Evolutionary conservation across 352 stramenopile genomes (phyloP).

Genomic region (Thraustotheca clavata): DNA sequence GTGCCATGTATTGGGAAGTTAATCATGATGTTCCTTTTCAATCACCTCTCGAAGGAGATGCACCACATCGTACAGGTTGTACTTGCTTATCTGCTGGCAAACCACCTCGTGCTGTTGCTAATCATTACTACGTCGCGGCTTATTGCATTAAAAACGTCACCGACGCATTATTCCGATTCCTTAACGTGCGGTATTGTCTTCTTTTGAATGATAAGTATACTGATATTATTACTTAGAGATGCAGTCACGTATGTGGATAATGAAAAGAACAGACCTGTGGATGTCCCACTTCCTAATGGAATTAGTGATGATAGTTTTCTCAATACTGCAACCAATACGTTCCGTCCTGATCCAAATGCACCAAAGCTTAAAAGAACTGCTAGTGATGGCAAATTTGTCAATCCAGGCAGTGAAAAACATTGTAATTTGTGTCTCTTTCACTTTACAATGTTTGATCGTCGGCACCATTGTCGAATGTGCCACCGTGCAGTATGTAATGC

Average conservation of each 20-base stretch:
- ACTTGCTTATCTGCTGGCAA: constrained; percentile 70
- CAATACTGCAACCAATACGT: constrained; percentile 18
- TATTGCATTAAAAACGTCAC: constrained; percentile 86
- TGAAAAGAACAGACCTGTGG: constrained; percentile 43
- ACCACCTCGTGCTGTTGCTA: constrained; percentile 55
- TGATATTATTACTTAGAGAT: constrained; percentile 26
- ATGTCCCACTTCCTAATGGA: constrained; percentile 42
- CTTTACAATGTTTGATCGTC: constrained; percentile 84
- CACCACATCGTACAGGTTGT: constrained; percentile 71
- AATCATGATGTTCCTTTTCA: constrained; percentile 65
- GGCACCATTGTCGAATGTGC: constrained; percentile 86
- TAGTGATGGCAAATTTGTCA: constrained; percentile 55
- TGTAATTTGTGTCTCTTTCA: constrained; percentile 86
- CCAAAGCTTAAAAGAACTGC: constrained; percentile 48
- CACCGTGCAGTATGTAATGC: constrained; percentile 82
- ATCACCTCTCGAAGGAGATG: constrained; percentile 64
- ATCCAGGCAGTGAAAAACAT: constrained; percentile 74
- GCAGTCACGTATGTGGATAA: constrained; percentile 68
- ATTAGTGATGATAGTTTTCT: constrained; percentile 24
- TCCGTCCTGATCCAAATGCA: constrained; percentile 20
- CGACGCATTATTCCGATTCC: constrained; percentile 75
- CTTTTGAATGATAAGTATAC: background rate
- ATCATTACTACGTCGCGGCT: constrained; percentile 84
- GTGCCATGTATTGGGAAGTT: constrained; percentile 87
- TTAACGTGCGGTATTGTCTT: constrained; percentile 39